Evolutionary conservation across 2,329 filamentous ascomycete genomes (phyloP).

Genomic region (Bipolaris zeicola): DNA sequence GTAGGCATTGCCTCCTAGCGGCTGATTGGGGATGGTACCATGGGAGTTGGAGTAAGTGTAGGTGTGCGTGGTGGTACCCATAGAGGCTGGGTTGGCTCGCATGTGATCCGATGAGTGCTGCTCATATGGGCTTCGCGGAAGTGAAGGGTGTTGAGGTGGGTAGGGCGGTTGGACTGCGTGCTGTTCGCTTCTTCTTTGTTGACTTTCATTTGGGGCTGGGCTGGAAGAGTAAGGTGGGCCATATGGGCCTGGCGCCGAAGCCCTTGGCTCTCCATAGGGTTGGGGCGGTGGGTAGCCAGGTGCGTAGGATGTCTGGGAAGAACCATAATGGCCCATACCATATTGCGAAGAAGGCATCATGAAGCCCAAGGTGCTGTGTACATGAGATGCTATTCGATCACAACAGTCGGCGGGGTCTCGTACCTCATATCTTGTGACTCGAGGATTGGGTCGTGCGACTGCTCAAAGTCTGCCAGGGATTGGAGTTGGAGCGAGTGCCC

Average conservation of each 20-base stretch:
- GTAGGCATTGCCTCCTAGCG: conserved; percentile 40
- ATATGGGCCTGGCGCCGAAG: conserved; percentile 36
- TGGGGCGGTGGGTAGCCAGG: conserved; percentile 41
- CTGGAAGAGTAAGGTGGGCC: conserved; percentile 37
- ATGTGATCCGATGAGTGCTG: conserved; percentile 38
- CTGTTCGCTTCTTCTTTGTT: conserved; percentile 37
- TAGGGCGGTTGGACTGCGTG: conserved; percentile 40
- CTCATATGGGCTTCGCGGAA: conserved; percentile 43
- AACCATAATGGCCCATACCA: conserved; percentile 45
- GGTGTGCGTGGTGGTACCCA: conserved; percentile 32
- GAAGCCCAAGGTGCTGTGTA: conserved; percentile 45
- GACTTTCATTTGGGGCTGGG: conserved; percentile 30
- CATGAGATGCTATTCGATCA: conserved; percentile 19
- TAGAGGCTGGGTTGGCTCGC: conserved; percentile 36
- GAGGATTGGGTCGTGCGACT: conserved; percentile 27
- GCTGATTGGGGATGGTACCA: conserved; percentile 35
- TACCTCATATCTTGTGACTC: conserved; percentile 50
- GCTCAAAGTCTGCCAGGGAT: conserved; percentile 28
- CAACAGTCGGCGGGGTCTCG: background rate
- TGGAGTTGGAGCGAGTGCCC: conserved; percentile 28
- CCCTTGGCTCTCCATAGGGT: conserved; percentile 37
- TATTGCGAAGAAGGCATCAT: conserved; percentile 51
- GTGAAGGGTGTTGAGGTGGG: conserved; percentile 32
- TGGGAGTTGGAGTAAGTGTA: conserved; percentile 44
- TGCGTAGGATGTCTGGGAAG: conserved; percentile 39